Evolutionary conservation across 2,329 filamentous ascomycete genomes (phyloP).

Genomic region (Ophiostoma tasmaniense): DNA sequence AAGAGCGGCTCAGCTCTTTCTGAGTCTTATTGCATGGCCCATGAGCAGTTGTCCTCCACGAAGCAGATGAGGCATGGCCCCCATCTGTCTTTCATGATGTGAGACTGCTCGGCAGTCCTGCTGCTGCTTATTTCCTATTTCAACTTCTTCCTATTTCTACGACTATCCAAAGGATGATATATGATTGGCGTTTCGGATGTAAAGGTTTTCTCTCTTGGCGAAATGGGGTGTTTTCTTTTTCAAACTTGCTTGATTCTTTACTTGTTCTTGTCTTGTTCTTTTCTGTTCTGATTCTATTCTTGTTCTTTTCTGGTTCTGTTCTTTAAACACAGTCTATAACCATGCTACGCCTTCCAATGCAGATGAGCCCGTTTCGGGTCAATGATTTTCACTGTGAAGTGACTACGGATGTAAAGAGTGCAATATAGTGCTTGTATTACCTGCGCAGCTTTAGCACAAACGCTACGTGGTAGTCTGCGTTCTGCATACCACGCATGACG

Average conservation of each 20-base stretch:
- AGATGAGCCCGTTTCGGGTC: not conserved
- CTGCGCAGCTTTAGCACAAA: not conserved
- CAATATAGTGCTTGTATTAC: not conserved
- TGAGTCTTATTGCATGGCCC: slow-evolving; percentile 1
- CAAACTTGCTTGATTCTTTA: not conserved
- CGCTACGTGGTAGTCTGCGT: not conserved
- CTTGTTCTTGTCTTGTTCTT: not conserved
- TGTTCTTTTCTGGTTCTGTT: not conserved
- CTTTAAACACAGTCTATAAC: not conserved
- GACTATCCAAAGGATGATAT: slow-evolving; percentile 13
- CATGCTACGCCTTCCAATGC: not conserved
- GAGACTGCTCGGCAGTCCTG: not conserved
- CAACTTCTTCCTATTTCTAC: not conserved
- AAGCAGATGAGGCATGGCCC: not conserved
- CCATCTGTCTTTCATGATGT: not conserved
- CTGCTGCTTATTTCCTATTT: slow-evolving; percentile 16
- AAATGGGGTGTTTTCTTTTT: not conserved
- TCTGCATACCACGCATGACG: not conserved
- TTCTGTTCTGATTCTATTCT: not conserved
- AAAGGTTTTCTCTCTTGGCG: not conserved
- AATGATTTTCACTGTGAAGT: not conserved
- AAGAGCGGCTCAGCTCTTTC: slow-evolving; percentile 46
- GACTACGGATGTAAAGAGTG: not conserved
- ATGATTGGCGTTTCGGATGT: slow-evolving; percentile 4
- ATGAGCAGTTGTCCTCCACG: not conserved